Conservation (phyloP, 2,329 filamentous ascomycete genomes). For the Penicillium carneum region DNA sequence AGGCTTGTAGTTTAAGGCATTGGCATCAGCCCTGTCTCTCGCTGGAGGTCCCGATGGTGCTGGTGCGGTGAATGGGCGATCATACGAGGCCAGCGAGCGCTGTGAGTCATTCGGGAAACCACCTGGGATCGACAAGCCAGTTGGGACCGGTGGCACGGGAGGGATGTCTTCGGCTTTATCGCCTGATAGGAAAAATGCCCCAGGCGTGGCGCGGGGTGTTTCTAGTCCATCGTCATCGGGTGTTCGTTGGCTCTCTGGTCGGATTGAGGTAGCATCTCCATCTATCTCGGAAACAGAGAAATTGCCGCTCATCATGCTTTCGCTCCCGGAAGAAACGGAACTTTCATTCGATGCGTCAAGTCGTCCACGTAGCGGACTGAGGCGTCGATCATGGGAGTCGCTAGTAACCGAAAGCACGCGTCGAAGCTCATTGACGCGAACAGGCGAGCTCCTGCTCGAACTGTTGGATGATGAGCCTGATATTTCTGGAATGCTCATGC, state of each 20-base stretch:
- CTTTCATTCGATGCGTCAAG: slow-evolving; percentile 45
- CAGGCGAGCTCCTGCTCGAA: slow-evolving; percentile 54
- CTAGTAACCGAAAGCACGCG: slow-evolving; percentile 55
- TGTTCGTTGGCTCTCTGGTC: slow-evolving; percentile 35
- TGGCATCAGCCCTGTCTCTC: slow-evolving; percentile 33
- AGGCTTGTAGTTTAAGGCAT: slow-evolving; percentile 35
- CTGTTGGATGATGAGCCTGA: slow-evolving; percentile 44
- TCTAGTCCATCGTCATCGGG: slow-evolving; percentile 41
- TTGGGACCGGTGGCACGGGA: slow-evolving; percentile 56
- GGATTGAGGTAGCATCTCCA: slow-evolving; percentile 38
- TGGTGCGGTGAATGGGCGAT: slow-evolving; percentile 46
- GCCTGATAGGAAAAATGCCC: slow-evolving; percentile 29
- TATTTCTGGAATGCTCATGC: slow-evolving; percentile 49
- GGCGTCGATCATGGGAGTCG: slow-evolving; percentile 45
- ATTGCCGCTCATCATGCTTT: slow-evolving; percentile 55
- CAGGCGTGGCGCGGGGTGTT: slow-evolving; percentile 43
- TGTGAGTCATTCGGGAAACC: slow-evolving; percentile 52
- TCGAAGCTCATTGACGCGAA: slow-evolving; percentile 58
- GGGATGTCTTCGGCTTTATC: slow-evolving; percentile 48
- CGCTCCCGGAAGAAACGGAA: slow-evolving; percentile 51
- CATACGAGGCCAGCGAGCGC: slow-evolving; percentile 39
- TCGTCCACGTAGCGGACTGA: slow-evolving; percentile 54
- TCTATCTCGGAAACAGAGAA: slow-evolving; percentile 49
- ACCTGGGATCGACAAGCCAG: slow-evolving; percentile 51
- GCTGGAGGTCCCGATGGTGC: slow-evolving; percentile 33